phyloP scores from a whole-genome alignment of 768 basidiomycete species.

The Hericium alpestre region DNA sequence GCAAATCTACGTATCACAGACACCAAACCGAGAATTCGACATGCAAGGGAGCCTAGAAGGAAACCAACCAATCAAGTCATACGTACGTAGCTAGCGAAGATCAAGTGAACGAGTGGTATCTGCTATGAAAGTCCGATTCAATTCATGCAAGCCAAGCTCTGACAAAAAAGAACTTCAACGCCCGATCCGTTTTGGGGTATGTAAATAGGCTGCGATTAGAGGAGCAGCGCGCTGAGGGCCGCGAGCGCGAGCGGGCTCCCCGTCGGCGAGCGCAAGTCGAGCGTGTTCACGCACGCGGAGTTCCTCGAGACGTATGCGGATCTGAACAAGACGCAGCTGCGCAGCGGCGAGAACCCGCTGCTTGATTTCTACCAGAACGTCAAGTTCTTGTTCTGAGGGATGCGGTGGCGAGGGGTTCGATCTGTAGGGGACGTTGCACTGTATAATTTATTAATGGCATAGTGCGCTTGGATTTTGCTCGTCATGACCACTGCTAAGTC shows the following conservation, averaged over 20 bases:
- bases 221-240: constrained; percentile 5
- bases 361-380: constrained; percentile 88
- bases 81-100: too few species aligned
- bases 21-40: too few species aligned
- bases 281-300: constrained; percentile 79
- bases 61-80: too few species aligned
- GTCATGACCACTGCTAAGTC: constrained; percentile 12
- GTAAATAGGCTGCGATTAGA: background rate
- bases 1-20: too few species aligned
- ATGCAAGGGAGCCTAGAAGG: too few species aligned
- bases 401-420: background rate
- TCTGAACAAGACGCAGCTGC: constrained; percentile 53
- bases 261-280: constrained; percentile 70
- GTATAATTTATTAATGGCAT: background rate
- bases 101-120: too few species aligned
- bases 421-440: background rate
- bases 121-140: too few species aligned
- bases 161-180: too few species aligned
- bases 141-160: too few species aligned
- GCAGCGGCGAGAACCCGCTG: constrained; percentile 83
- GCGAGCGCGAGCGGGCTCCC: constrained; percentile 66
- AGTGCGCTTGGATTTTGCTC: background rate
- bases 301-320: constrained; percentile 84
- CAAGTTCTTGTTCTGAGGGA: constrained; percentile 70
- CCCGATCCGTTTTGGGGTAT: too few species aligned